Base-by-base conservation (phyloP, 257 asterid species). In the Fraxinus pennsylvanica region DNA sequence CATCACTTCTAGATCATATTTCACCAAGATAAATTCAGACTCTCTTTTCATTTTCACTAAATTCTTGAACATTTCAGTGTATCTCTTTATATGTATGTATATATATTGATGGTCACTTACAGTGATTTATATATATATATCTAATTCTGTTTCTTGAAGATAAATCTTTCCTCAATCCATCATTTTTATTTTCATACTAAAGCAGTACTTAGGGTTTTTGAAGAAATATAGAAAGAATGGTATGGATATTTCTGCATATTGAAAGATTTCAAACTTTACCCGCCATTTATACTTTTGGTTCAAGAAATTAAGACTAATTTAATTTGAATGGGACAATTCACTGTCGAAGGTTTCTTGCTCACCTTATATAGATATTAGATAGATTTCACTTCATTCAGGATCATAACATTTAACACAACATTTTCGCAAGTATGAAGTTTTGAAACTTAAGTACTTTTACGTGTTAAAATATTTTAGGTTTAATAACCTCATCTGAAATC, bases 171-270 rank as follows among this genome's bases (percentile, higher is more conserved):
- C n/a, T 67, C 41, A 77, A 57, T 35, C 41, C 21, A 35, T 77
- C 33, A 33, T 57, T 81, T 19, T 3, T 36, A 13, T 45, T 10
- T 25, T 19, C 65, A 50, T 4, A 27, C 32, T 71, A 73, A 54
- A 68, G 66, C 13, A 59, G 78, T 57, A 68, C 69, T 70, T 82
- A 80, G 86, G 88, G 83, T 82, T 85, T 87, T 41, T 72, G 25
- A 33, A 67, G 73, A 75, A 38, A 75, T 35, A 59, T 47, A 32
- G 45, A 19, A 78, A 70, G 71, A 59, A 33, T 27, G 73, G 17
- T 47, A 39, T 74, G 5, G 22, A 74, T 19, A 33, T 38, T 22
- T 15, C 21, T 63, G 32, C 9, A 9, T 61, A n/a, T 71, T 29
- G 61, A 14, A 65, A 38, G 36, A 69, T 74, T 71, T 68, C 73